Evolutionary conservation across 305 asterid species (phyloP).

Genomic region (Fraxinus velutina): DNA sequence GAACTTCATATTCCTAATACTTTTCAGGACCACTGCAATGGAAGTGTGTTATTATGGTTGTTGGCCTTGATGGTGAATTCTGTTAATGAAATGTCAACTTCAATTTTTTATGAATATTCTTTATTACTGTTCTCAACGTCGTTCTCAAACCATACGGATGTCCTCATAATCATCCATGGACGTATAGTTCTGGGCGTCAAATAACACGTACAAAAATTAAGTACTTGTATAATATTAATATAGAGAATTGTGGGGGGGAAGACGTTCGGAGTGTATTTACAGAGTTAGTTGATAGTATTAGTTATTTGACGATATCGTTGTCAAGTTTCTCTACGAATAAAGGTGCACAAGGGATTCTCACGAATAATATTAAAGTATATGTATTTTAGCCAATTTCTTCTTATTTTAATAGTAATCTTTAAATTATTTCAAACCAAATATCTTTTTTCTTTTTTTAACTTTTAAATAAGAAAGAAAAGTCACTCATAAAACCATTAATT

Average conservation of each 20-base stretch:
- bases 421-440: too few relatives aligned
- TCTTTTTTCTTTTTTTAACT: too few relatives aligned
- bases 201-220: too few relatives aligned
- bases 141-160: neutral
- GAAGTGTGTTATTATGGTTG: neutral
- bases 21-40: neutral
- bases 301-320: neutral
- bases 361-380: neutral
- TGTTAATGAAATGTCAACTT: neutral
- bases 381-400: neutral
- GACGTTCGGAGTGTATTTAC: neutral
- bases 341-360: neutral
- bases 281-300: too few relatives aligned
- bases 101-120: neutral
- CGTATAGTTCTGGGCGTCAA: too few relatives aligned
- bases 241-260: neutral
- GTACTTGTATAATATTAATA: neutral
- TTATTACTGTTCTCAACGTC: too few relatives aligned
- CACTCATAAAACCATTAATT: too few relatives aligned
- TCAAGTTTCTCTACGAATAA: neutral
- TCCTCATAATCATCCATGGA: neutral
- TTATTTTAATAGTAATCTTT: neutral
- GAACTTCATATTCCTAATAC: neutral
- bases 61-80: neutral
- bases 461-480: too few relatives aligned